Evolutionary conservation across 2,329 filamentous ascomycete genomes (phyloP).

Genomic region (Pseudogymnoascus sp.): DNA sequence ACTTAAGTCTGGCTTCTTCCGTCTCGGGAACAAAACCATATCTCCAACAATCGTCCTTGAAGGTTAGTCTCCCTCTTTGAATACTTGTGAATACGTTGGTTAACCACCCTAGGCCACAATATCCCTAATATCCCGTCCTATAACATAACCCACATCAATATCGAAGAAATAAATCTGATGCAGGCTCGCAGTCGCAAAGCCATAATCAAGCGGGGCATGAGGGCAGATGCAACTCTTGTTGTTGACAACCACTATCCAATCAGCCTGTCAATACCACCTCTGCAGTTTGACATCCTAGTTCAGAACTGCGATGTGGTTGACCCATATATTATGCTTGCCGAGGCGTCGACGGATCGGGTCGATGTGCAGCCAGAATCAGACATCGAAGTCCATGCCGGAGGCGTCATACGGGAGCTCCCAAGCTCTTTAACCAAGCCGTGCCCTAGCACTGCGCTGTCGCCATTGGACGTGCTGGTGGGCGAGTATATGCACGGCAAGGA

Average conservation of each 20-base stretch:
- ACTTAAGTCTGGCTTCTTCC: slow-evolving; percentile 72
- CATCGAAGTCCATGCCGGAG: slow-evolving; percentile 63
- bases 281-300: slow-evolving; percentile 79
- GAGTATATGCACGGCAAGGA: slow-evolving; percentile 75
- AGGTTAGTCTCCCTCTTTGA: slow-evolving; percentile 66
- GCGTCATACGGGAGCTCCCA: slow-evolving; percentile 66
- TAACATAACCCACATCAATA: slow-evolving; percentile 72
- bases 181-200: slow-evolving; percentile 28
- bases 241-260: slow-evolving; percentile 74
- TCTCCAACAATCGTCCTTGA: slow-evolving; percentile 70
- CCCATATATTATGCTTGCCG: slow-evolving; percentile 69
- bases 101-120: slow-evolving; percentile 45
- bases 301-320: slow-evolving; percentile 69
- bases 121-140: slow-evolving; percentile 74
- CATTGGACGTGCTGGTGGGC: slow-evolving; percentile 73
- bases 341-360: slow-evolving; percentile 62
- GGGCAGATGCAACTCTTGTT: slow-evolving; percentile 67
- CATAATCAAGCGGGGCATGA: slow-evolving; percentile 49
- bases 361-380: slow-evolving; percentile 60
- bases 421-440: slow-evolving; percentile 65
- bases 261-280: slow-evolving; percentile 65
- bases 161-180: slow-evolving; percentile 60
- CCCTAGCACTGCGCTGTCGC: slow-evolving; percentile 70
- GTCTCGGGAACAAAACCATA: slow-evolving; percentile 69
- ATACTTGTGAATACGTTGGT: too few species aligned